These are phyloP conservation scores for Trichoderma cornu-damae DNA, from an alignment of 2,329 filamentous ascomycete genomes.

Conservation along the genomic window DNA sequence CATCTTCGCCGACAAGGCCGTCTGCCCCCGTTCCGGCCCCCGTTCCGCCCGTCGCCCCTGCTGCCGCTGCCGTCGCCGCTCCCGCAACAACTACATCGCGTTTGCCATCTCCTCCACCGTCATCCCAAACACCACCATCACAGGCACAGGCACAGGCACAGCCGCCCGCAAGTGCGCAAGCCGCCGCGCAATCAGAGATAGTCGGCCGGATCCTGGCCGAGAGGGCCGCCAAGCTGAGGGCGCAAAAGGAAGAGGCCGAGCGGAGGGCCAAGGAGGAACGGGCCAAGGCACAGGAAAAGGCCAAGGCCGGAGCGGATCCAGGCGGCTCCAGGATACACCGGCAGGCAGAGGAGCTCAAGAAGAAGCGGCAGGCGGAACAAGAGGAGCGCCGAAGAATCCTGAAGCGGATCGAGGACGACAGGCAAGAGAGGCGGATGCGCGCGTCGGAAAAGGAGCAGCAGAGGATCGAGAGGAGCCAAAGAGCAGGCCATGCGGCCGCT, in stretches of 20 bases:
- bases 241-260: constrained; percentile 41
- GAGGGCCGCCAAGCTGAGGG: constrained; percentile 42
- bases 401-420: constrained; percentile 71
- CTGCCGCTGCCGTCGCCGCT: constrained; percentile 19
- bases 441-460: constrained; percentile 47
- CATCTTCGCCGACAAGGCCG: background rate
- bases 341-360: constrained; percentile 53
- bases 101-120: background rate
- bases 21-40: constrained; percentile 7
- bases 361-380: constrained; percentile 59
- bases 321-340: constrained; percentile 36
- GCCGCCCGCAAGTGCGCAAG: constrained; percentile 20
- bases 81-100: background rate
- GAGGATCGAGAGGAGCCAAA: constrained; percentile 27
- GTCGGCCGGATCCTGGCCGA: constrained; percentile 44
- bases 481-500: constrained; percentile 29
- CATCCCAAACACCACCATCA: background rate
- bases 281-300: constrained; percentile 44
- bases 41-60: background rate
- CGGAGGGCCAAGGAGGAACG: constrained; percentile 48
- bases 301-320: constrained; percentile 34
- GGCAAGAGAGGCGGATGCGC: constrained; percentile 57
- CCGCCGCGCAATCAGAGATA: constrained; percentile 30
- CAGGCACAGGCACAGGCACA: background rate
- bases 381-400: constrained; percentile 68